These are phyloP conservation scores for Eurotiales sp. DNA, from an alignment of 2,329 filamentous ascomycete species.

Conservation along the genomic window DNA sequence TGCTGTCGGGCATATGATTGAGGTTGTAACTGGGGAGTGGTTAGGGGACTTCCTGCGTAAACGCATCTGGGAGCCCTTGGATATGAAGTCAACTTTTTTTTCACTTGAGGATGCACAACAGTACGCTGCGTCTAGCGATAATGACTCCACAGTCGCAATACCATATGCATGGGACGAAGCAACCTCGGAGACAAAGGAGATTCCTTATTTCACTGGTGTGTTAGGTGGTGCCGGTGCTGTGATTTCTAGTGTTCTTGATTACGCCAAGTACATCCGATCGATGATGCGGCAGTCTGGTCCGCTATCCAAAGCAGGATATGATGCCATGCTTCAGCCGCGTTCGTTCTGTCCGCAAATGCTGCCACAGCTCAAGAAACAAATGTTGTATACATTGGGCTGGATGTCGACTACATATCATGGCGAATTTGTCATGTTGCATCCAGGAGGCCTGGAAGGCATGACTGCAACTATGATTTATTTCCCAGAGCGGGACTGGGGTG, in stretches of 20 bases:
- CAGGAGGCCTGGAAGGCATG: slow-evolving; percentile 15
- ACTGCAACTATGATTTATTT: slow-evolving; percentile 14
- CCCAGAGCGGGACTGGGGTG: slow-evolving; percentile 12
- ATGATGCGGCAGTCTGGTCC: slow-evolving; percentile 7
- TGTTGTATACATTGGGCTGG: slow-evolving; percentile 13
- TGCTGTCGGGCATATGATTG: slow-evolving; percentile 44
- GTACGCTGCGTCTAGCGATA: neutral
- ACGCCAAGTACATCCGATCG: slow-evolving; percentile 6
- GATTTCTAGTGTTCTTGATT: slow-evolving; percentile 11
- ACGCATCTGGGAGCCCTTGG: slow-evolving; percentile 38
- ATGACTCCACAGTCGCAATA: slow-evolving; percentile 19
- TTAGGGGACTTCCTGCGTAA: slow-evolving; percentile 31
- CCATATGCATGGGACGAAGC: slow-evolving; percentile 25
- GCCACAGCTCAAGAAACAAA: slow-evolving; percentile 9
- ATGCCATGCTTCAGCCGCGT: slow-evolving; percentile 3
- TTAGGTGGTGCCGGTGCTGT: slow-evolving; percentile 8
- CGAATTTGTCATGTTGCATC: slow-evolving; percentile 14
- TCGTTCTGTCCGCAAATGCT: slow-evolving; percentile 9
- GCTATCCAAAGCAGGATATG: slow-evolving; percentile 9
- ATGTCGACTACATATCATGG: slow-evolving; percentile 14
- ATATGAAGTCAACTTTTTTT: slow-evolving; percentile 40
- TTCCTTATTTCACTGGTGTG: slow-evolving; percentile 6
- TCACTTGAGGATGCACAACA: slow-evolving; percentile 28
- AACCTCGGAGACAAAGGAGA: slow-evolving; percentile 9
- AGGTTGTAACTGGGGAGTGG: slow-evolving; percentile 37